Evolutionary conservation across 805 yeast species (phyloP), one percentile per base, ranked within the genome.

Genomic region (Priceomyces haplophilus): DNA sequence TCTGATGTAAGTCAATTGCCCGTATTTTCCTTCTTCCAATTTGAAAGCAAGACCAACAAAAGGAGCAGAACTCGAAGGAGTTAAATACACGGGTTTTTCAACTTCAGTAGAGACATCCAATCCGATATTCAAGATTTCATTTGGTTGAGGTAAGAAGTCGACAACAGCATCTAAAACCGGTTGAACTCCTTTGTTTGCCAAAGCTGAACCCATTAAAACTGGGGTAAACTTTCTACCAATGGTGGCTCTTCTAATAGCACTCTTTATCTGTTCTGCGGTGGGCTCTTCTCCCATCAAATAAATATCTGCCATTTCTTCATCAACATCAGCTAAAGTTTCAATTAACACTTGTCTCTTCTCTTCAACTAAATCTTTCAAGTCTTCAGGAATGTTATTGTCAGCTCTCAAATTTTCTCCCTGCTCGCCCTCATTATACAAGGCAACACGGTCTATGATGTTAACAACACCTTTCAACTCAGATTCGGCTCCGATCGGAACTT

Each of bases 191-290:
- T 83, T 87, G 72, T 93, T 93, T 45, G 98, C 99, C 50, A 93
- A 76, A 15, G 99, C 99, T 38, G 97, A 88, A 17, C 99, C 99
- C 97, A 93, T 93, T 51, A 91, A 74, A n/a, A 93, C 98, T n/a
- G 99, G 99, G 11, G 98, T 88, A 74, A 93, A 93, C 62, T 79
- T 86, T 71, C 97, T 82, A 24, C 90, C 95, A 67, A 91, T 91
- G 15, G 99, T 93, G 39, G 97, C 79, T 58, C 97, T 82, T 66
- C 99, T 84, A 54, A 93, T 93, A 34, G 97, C 98, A 40, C 63
- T 80, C 61, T 85, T 82, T 50, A 93, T 85, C 69, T 93, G 96
- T 45, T 83, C 85, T 21, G 76, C 75, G 24, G 89, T 74, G 44
- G 99, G 98, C 54, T 82, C 93, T 55, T 80, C 77, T 62, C 95